Evolutionary conservation across 2,329 filamentous ascomycete genomes (phyloP).

Genomic region (Fusarium aywerte): DNA sequence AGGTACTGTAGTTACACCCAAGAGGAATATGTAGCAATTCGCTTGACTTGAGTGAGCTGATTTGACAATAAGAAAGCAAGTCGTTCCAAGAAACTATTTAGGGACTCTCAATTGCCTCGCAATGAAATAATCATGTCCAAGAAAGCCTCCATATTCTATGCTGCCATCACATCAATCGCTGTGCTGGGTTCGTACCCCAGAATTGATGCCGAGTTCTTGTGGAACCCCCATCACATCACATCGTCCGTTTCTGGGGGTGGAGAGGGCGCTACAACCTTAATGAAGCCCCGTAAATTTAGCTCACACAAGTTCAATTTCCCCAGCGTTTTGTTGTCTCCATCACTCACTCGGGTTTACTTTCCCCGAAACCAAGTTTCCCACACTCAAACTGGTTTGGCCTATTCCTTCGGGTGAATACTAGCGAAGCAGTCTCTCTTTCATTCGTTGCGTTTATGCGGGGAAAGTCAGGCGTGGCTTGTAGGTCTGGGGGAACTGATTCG

Average conservation of each 20-base stretch:
- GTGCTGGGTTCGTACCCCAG: constrained; percentile 9
- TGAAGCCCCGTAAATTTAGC: background rate
- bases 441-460: constrained; percentile 18
- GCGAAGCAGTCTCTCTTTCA: background rate
- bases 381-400: constrained; percentile 3
- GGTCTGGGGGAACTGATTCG: constrained; percentile 19
- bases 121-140: background rate
- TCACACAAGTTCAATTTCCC: background rate
- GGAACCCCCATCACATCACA: too few relatives aligned
- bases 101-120: background rate
- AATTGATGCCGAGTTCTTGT: constrained; percentile 13
- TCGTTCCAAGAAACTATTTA: background rate
- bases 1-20: too few relatives aligned
- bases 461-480: constrained; percentile 4
- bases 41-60: background rate
- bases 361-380: background rate
- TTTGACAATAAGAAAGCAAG: too few relatives aligned
- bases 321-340: background rate
- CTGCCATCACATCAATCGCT: background rate
- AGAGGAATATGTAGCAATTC: background rate
- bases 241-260: constrained; percentile 8
- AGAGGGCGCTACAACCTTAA: constrained; percentile 20
- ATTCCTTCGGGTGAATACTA: constrained; percentile 8
- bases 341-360: constrained; percentile 1
- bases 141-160: background rate